Evolutionary conservation across 2,329 filamentous ascomycete species (phyloP).

Genomic region (Sporothrix brasiliensis): DNA sequence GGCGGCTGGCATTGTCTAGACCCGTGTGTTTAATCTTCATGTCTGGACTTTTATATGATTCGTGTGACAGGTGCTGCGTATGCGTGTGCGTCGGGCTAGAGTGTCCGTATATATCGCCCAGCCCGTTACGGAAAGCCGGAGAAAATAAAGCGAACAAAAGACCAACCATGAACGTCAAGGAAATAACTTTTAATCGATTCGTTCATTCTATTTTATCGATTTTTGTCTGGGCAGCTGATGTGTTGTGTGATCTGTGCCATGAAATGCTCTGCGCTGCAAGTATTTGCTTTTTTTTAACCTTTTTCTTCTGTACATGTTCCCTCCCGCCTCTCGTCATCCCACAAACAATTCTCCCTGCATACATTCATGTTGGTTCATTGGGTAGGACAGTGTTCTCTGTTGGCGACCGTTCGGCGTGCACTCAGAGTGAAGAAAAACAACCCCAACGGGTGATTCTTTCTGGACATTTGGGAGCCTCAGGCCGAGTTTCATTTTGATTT

Average conservation of each 20-base stretch:
- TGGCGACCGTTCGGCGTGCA: constrained; percentile 15
- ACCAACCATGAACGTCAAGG: not conserved
- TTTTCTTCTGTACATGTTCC: not conserved
- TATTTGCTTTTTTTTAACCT: not conserved
- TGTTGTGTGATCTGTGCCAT: constrained; percentile 3
- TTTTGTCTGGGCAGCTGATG: not conserved
- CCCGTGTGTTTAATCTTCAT: not conserved
- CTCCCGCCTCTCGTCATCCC: constrained; percentile 2
- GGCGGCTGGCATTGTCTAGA: constrained; percentile 5
- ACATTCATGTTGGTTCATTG: constrained; percentile 9
- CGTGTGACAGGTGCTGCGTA: constrained; percentile 9
- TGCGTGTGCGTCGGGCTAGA: constrained; percentile 14
- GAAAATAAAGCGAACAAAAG: not conserved
- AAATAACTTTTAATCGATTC: constrained; percentile 7
- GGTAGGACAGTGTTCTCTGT: constrained; percentile 16
- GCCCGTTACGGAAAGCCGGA: not conserved
- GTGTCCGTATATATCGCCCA: not conserved
- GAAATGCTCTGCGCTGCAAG: not conserved
- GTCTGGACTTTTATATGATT: constrained; percentile 27
- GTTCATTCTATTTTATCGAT: constrained; percentile 27
- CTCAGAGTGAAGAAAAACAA: not conserved
- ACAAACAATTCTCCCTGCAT: constrained; percentile 8
- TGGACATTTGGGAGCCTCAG: constrained; percentile 11
- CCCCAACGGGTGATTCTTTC: constrained; percentile 1
- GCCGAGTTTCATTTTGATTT: constrained; percentile 5